These are phyloP conservation scores for Halteria grandinella DNA, from an alignment of 73 alveolate species.

Conservation along the genomic window DNA sequence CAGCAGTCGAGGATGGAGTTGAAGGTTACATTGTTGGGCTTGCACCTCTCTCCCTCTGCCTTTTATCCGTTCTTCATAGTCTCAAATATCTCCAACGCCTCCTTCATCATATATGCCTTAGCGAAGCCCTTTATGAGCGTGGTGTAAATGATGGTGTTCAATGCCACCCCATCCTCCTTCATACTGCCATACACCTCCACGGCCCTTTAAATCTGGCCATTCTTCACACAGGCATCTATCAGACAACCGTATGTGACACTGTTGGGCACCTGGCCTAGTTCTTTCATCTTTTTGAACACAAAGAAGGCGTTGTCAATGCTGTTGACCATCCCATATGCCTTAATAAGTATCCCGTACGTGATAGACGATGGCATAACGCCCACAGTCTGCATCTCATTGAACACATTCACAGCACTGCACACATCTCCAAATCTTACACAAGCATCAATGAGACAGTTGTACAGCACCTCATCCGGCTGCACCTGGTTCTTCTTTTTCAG, in stretches of 20 bases:
- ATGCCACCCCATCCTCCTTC: constrained; percentile 84
- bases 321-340: constrained; percentile 94
- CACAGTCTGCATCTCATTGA: constrained; percentile 84
- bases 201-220: constrained; percentile 86
- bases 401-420: constrained; percentile 81
- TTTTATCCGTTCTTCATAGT: constrained; percentile 73
- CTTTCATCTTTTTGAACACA: constrained; percentile 88
- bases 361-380: constrained; percentile 86
- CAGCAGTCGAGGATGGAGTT: constrained; percentile 94
- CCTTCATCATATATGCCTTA: constrained; percentile 75
- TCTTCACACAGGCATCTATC: constrained; percentile 94
- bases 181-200: constrained; percentile 80
- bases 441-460: constrained; percentile 94
- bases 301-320: constrained; percentile 86
- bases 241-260: constrained; percentile 96
- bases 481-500: constrained; percentile 57
- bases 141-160: constrained; percentile 91
- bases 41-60: neutral
- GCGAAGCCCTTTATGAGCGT: constrained; percentile 94
- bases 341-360: constrained; percentile 91
- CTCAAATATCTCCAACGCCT: constrained; percentile 85
- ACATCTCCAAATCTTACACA: constrained; percentile 85
- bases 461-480: constrained; percentile 93
- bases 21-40: constrained; percentile 91
- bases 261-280: constrained; percentile 80